Conservation (phyloP, 768 basidiomycete genomes). For the Neoboletus subvelutipes region DNA sequence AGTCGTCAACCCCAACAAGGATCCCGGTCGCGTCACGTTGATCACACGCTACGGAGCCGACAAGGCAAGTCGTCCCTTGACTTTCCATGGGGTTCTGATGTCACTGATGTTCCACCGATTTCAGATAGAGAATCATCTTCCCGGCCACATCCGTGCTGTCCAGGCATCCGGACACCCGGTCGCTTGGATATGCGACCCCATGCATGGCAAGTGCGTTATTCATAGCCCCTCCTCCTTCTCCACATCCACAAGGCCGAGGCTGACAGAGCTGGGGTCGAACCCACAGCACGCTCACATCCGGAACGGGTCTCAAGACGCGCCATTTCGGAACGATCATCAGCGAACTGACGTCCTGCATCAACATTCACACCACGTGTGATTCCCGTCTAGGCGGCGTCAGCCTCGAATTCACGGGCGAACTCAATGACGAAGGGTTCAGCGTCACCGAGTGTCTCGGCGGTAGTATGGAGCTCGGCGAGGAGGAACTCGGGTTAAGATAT, state of each 20-base stretch:
- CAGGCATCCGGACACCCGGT: constrained; percentile 81
- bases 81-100: neutral
- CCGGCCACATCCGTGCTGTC: constrained; percentile 80
- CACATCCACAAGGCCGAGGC: neutral
- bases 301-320: constrained; percentile 82
- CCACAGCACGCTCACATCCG: constrained; percentile 76
- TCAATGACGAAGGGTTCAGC: constrained; percentile 87
- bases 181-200: constrained; percentile 94
- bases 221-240: neutral
- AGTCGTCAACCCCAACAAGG: constrained; percentile 89
- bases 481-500: constrained; percentile 87
- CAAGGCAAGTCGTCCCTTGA: constrained; percentile 51
- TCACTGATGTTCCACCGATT: neutral
- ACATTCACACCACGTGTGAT: constrained; percentile 70
- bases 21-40: constrained; percentile 79
- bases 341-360: constrained; percentile 80
- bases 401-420: constrained; percentile 89
- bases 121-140: constrained; percentile 75
- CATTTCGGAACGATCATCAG: constrained; percentile 86
- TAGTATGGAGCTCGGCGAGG: constrained; percentile 90
- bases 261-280: neutral
- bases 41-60: constrained; percentile 92
- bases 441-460: constrained; percentile 98
- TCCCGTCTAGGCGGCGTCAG: constrained; percentile 83
- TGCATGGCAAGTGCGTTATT: constrained; percentile 91